These are phyloP conservation scores for Astraeus odoratus DNA, from an alignment of 768 basidiomycete species.

Conservation along the genomic window DNA sequence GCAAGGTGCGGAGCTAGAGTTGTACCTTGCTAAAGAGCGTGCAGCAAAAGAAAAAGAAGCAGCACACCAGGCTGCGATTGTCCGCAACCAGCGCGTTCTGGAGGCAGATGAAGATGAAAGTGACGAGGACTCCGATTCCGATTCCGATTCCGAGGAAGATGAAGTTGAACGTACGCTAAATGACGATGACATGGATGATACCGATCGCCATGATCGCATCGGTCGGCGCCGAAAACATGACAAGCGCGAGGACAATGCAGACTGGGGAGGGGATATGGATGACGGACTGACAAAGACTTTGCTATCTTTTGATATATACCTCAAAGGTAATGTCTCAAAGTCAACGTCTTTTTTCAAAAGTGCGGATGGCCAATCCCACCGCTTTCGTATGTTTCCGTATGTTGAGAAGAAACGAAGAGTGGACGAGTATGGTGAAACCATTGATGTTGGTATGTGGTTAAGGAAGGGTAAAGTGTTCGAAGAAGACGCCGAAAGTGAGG, in stretches of 20 bases:
- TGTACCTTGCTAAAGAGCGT: constrained; percentile 68
- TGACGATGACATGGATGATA: constrained; percentile 41
- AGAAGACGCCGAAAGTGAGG: constrained; percentile 82
- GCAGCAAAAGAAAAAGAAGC: constrained; percentile 76
- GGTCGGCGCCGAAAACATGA: constrained; percentile 37
- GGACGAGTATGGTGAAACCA: constrained; percentile 91
- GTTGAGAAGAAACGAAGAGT: constrained; percentile 88
- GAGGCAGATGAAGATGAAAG: constrained; percentile 92
- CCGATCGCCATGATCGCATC: constrained; percentile 23
- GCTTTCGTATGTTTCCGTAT: constrained; percentile 97
- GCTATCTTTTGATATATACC: constrained; percentile 91
- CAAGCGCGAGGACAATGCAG: constrained; percentile 45
- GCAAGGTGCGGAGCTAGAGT: constrained; percentile 82
- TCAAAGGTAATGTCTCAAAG: constrained; percentile 92
- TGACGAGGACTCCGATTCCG: constrained; percentile 60
- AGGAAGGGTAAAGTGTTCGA: constrained; percentile 87
- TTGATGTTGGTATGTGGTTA: constrained; percentile 96
- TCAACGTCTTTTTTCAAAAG: constrained; percentile 84
- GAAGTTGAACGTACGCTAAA: constrained; percentile 48
- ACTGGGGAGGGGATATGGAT: constrained; percentile 72
- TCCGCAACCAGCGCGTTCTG: constrained; percentile 78
- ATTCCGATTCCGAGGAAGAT: constrained; percentile 58
- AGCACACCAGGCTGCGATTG: constrained; percentile 78
- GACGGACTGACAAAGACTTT: constrained; percentile 67
- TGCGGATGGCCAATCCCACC: constrained; percentile 57